Percentiles rank a stretch among this genome's conserved stretches.
phyloP scores from a whole-genome alignment of 2,329 filamentous ascomycete species.

The Aureobasidium sp. region DNA sequence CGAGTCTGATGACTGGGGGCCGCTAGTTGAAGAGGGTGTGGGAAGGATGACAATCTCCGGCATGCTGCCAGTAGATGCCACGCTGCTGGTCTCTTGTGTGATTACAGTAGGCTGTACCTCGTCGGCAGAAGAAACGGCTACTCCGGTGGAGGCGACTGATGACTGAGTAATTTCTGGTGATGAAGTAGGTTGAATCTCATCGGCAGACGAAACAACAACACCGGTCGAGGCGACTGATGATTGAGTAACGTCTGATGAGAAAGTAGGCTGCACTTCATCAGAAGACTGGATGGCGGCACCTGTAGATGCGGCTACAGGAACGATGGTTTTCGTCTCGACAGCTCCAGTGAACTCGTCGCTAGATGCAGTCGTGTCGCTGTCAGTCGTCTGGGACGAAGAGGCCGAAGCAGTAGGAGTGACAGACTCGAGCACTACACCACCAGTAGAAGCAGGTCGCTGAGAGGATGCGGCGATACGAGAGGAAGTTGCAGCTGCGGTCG shows the following conservation, averaged over 20 bases:
- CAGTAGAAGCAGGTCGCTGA: constrained; percentile 3
- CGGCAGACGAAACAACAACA: background rate
- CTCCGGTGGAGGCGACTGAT: background rate
- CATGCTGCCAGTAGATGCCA: constrained; percentile 14
- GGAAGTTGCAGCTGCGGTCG: constrained; percentile 4
- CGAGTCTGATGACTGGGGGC: constrained; percentile 1
- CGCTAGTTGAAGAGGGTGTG: constrained; percentile 10
- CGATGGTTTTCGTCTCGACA: background rate
- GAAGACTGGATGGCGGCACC: background rate
- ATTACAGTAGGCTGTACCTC: background rate
- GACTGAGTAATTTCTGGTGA: background rate
- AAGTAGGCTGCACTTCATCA: background rate
- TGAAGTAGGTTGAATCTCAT: background rate
- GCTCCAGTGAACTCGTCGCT: background rate
- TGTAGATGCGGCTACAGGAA: background rate
- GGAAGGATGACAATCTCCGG: constrained; percentile 20
- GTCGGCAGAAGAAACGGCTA: background rate
- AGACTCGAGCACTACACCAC: background rate
- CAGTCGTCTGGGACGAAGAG: background rate
- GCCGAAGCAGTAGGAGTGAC: constrained; percentile 3
- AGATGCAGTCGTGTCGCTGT: too few relatives aligned
- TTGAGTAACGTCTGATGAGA: background rate
- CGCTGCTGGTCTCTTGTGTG: background rate
- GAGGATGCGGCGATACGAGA: background rate
- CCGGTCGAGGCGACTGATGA: background rate